Evolutionary conservation across 2,329 filamentous ascomycete species (phyloP).

Genomic region (Sarocladium brachiariae): DNA sequence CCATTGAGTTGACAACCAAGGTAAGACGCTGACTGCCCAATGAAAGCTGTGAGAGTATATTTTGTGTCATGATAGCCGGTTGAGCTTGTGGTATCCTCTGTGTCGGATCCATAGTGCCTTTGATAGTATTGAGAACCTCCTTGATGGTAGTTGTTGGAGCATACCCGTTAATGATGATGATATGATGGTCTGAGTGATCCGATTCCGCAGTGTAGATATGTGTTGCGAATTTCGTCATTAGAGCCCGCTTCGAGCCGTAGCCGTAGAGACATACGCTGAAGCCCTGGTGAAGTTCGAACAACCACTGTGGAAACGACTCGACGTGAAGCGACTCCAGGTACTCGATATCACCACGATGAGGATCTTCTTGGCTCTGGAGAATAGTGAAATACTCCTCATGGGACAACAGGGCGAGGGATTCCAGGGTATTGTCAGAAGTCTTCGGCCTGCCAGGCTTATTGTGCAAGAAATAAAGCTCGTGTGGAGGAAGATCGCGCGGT

Average conservation of each 20-base stretch:
- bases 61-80: conserved; percentile 60
- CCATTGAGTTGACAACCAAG: conserved; percentile 79
- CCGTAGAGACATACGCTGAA: conserved; percentile 91
- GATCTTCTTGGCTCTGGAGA: conserved; percentile 57
- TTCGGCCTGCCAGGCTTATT: conserved; percentile 75
- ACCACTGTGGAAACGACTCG: conserved; percentile 84
- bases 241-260: conserved; percentile 77
- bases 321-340: conserved; percentile 70
- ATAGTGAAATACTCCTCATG: conserved; percentile 84
- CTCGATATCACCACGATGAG: conserved; percentile 61
- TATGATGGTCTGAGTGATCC: conserved; percentile 27
- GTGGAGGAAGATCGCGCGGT: conserved; percentile 72
- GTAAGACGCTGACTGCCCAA: conserved; percentile 45
- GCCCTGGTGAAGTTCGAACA: conserved; percentile 77
- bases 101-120: conserved; percentile 49
- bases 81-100: conserved; percentile 52
- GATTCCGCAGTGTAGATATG: conserved; percentile 43
- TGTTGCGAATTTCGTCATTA: conserved; percentile 69
- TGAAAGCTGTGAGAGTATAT: conserved; percentile 55
- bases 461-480: conserved; percentile 91
- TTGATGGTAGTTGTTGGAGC: conserved; percentile 57
- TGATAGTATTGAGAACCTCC: conserved; percentile 64
- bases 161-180: conserved; percentile 87
- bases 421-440: conserved; percentile 80
- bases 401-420: conserved; percentile 67